Evolutionary conservation across 805 yeast genomes (phyloP), one percentile per base, ranked within the genome.

Genomic region (Jamesozyma piceae): DNA sequence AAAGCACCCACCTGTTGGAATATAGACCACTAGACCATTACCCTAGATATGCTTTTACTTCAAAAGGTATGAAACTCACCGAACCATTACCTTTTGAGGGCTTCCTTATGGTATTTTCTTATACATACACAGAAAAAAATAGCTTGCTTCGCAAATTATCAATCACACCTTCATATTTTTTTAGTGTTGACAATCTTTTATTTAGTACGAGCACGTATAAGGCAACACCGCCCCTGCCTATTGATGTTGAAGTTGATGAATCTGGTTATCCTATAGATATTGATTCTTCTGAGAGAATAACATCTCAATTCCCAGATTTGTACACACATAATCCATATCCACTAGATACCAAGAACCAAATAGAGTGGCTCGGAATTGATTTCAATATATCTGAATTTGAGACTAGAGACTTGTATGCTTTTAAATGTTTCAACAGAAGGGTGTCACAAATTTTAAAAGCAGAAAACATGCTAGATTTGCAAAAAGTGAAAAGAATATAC

Each of bases 41-140:
- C 43, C 66, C 74, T 3, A 54, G 65, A 39, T 31, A 35, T 2
- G 54, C 67, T 1, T 30, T 15, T 3, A 39, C 41, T 41, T 26
- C 50, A 27, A 51, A 49, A 30, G 61, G 57, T 2, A 43, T 45
- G 8, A 35, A 40, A 9, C 8, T 68, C 17, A 38, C 49, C 1
- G 95, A 82, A 54, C 96, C 96, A 0, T 41, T 64, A 0, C 80
- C 95, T 0, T 60, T 87, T 9, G 97, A 90, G 63, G 97, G 97
- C 0, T 88, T 83, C 56, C 58, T 89, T 18, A 64, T 75, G 2
- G 69, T 80, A 39, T 56, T 81, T 26, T 71, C 80, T 0, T 69
- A 75, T 35, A 67, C 73, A 44, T 55, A 60, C 5, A 86, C 86
- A 0, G 51, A 48, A 52, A 60, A 49, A 46, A 61, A 54, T 45